Evolutionary conservation across 129 eudicot species (phyloP), one percentile per base, ranked within the genome.

Genomic region (Centaurea solstitialis): DNA sequence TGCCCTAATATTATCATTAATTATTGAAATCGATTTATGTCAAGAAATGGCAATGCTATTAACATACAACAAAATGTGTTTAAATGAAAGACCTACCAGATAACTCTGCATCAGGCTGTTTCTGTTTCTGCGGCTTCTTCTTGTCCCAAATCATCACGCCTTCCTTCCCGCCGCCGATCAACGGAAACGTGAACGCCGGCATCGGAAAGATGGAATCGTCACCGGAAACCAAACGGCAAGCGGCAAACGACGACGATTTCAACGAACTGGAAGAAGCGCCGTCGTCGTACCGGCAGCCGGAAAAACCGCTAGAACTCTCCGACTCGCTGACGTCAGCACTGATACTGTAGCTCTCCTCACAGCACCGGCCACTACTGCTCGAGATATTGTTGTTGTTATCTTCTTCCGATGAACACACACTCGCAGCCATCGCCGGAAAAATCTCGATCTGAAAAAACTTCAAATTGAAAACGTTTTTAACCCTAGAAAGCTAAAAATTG

Each of bases 271-370:
- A 89, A 10, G 89, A 86, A 18, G 84, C 87, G 15, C 75, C 83
- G 9, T 78, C 90, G 68, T 83, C 62, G 17, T 65, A 89, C 4
- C 87, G 92, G 28, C 86, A 81, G 17, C 87, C 87, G 0, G 88
- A 82, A 79, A 81, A 87, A 45, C 91, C 87, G 53, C 86, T 82
- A 5, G 96, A 94, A 74, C 89, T 90, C 78, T 94, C 99, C 4
- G 99, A 95, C 79, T 91, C 99, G 73, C 99, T 95, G 62, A 95
- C 74, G 76, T 95, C 97, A 24, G 99, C 99, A 76, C 99, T 95
- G 23, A 87, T 45, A 64, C 94, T 89, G 69, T 90, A 92, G 45
- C 94, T 91, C 73, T 76, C 86, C 45, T 89, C 97, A 64, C 90
- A 85, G 11, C 93, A 85, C 72, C 92, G 79, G 30, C 91, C 87